Base-by-base conservation (phyloP, 2,329 filamentous ascomycete species). In the Diaporthe australafricana region DNA sequence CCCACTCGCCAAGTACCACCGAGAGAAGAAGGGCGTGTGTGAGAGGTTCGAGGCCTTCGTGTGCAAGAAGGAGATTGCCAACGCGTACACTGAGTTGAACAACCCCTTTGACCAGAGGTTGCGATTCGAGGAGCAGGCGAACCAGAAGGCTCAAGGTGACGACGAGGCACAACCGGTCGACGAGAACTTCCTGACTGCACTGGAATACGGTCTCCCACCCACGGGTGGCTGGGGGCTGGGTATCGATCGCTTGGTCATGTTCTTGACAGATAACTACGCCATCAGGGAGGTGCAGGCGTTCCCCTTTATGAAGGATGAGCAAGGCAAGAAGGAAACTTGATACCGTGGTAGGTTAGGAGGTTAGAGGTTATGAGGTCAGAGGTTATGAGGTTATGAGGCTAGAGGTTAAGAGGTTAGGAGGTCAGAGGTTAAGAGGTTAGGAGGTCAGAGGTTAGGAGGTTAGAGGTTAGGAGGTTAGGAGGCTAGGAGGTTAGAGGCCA, bases 21-120 rank as follows among this genome's bases (percentile, higher is more conserved):
- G 96, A 76, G 84, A 87, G 57, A 90, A 90, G 74, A 89, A 92
- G 68, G 96, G 96, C 78, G 89, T 99, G 42, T 98, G 95, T 82
- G 96, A 99, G 87, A 93, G 96, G 70, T 98, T 98, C 83, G 96
- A 99, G 85, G 95, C 94, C 14, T 99, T 99, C 77, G 96, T 98
- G 56, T 95, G 93, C 87, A 97, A 95, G 88, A 97, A 96, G 90
- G 96, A 98, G 82, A 98, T 98, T 77, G 93, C 92, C 79, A 98
- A 99, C 80, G 95, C 95, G 7, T 87, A 80, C 73, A 74, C 72
- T 14, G 96, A 99, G 90, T 92, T 99, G 89, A 97, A 97, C 87
- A 94, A 98, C 79, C 95, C 96, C 70, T 96, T 97, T 79, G 95
- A 98, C 83, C 96, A 99, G 87, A 91, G 96, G 74, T 85, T 96